A percentile compares a stretch with the other conserved stretches of the same genome.
Evolutionary conservation across 2,329 filamentous ascomycete genomes (phyloP).

Genomic region (Samsoniella hepiali): DNA sequence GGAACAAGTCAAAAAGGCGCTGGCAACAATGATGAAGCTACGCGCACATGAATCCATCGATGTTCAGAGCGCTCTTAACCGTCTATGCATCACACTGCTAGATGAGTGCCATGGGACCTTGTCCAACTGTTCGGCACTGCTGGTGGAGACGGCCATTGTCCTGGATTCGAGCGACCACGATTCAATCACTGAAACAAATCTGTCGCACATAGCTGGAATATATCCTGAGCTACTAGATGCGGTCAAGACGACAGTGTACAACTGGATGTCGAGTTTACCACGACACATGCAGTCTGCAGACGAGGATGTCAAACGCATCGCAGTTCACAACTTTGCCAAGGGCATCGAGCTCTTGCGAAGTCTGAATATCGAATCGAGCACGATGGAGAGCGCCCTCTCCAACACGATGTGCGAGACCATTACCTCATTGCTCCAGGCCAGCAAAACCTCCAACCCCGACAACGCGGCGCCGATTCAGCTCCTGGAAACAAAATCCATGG

Average conservation of each 20-base stretch:
- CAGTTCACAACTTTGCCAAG: constrained; percentile 72
- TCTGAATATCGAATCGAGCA: constrained; percentile 61
- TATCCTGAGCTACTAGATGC: constrained; percentile 60
- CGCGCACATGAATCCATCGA: constrained; percentile 66
- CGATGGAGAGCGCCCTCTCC: constrained; percentile 65
- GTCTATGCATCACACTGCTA: constrained; percentile 70
- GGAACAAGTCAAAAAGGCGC: constrained; percentile 76
- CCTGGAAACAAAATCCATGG: constrained; percentile 21
- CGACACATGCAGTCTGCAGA: constrained; percentile 81
- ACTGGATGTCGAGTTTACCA: constrained; percentile 78
- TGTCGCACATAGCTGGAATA: constrained; percentile 61
- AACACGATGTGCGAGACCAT: constrained; percentile 73
- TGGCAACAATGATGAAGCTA: constrained; percentile 73
- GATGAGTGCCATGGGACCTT: constrained; percentile 77
- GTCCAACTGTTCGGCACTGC: constrained; percentile 62
- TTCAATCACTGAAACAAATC: constrained; percentile 41
- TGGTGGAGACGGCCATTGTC: constrained; percentile 78
- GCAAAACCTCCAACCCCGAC: constrained; percentile 20
- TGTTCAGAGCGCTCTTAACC: constrained; percentile 64
- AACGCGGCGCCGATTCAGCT: constrained; percentile 28
- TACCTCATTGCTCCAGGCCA: constrained; percentile 34
- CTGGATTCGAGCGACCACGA: constrained; percentile 52
- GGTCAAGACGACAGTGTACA: constrained; percentile 69
- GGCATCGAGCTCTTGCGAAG: constrained; percentile 64
- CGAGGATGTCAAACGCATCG: constrained; percentile 69